phyloP scores from a whole-genome alignment of 495 filamentous ascomycete species.

The Neurospora terricola region DNA sequence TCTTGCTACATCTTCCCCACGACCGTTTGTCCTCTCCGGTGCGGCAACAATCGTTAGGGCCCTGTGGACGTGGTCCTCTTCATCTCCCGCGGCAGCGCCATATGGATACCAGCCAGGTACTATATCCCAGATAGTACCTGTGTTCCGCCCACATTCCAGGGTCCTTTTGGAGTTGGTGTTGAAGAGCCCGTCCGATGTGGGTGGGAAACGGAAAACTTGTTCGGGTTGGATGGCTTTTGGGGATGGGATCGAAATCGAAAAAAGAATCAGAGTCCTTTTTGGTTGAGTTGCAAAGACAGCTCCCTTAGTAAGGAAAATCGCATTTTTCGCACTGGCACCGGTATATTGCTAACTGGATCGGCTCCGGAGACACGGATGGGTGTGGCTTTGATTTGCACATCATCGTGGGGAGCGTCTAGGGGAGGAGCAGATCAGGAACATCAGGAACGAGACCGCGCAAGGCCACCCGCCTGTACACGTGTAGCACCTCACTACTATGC shows the following conservation, averaged over 20 bases:
- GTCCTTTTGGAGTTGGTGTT: not conserved
- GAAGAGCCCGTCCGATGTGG: not conserved
- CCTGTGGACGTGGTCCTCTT: not conserved
- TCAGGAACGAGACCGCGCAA: not conserved
- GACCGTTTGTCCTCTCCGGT: not conserved
- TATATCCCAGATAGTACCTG: not conserved
- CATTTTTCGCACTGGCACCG: not conserved
- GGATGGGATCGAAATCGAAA: not conserved
- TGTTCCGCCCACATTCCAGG: not conserved
- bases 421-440: not conserved
- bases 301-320: not conserved
- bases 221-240: not conserved
- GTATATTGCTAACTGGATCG: not conserved
- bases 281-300: not conserved
- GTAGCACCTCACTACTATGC: not conserved
- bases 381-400: not conserved
- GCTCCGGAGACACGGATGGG: not conserved
- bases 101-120: not conserved
- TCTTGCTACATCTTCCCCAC: not conserved
- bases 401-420: not conserved
- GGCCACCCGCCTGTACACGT: not conserved
- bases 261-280: not conserved
- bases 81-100: not conserved
- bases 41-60: not conserved
- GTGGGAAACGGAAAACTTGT: not conserved